Evolutionary conservation across 1,284 basidiomycete species (phyloP).

Genomic region (Tranzscheliella williamsii): DNA sequence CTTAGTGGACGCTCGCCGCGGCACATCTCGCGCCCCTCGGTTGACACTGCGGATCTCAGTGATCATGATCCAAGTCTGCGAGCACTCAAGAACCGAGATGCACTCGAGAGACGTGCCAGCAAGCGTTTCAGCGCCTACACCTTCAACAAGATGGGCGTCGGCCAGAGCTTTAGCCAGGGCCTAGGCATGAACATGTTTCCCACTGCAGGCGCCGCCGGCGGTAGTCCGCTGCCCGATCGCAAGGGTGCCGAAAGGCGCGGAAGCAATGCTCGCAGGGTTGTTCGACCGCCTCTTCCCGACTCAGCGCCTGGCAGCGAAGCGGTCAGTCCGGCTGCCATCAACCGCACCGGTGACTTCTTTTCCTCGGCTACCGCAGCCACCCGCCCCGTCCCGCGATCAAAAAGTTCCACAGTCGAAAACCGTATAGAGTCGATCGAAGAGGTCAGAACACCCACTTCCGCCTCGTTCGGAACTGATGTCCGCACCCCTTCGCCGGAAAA

Average conservation of each 20-base stretch:
- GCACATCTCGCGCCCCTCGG: conserved; percentile 17
- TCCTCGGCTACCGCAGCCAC: conserved; percentile 6
- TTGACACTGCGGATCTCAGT: conserved; percentile 62
- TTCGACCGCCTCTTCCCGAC: conserved; percentile 28
- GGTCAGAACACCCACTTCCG: conserved; percentile 35
- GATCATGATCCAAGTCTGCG: conserved; percentile 81
- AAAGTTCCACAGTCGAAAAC: conserved; percentile 13
- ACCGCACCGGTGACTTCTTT: conserved; percentile 25
- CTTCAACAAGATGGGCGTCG: conserved; percentile 83
- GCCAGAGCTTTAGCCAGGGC: conserved; percentile 37
- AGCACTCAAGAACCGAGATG: conserved; percentile 82
- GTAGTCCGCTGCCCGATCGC: conserved; percentile 36
- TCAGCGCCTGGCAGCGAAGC: conserved; percentile 18
- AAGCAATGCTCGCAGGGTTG: conserved; percentile 22
- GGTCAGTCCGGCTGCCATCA: conserved; percentile 14
- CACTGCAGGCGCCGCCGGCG: conserved; percentile 3
- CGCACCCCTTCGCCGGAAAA: conserved; percentile 10
- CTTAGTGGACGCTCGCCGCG: conserved; percentile 19
- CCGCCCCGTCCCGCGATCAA: conserved; percentile 16
- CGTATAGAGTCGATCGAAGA: conserved; percentile 39
- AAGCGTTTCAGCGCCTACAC: conserved; percentile 96
- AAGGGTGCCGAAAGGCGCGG: conserved; percentile 16
- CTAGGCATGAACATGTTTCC: conserved; percentile 36
- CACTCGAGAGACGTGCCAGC: conserved; percentile 85
- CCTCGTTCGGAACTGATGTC: conserved; percentile 10